Evolutionary conservation across 306 rosid species (phyloP).

Genomic region (Sphenostylis stenocarpa): DNA sequence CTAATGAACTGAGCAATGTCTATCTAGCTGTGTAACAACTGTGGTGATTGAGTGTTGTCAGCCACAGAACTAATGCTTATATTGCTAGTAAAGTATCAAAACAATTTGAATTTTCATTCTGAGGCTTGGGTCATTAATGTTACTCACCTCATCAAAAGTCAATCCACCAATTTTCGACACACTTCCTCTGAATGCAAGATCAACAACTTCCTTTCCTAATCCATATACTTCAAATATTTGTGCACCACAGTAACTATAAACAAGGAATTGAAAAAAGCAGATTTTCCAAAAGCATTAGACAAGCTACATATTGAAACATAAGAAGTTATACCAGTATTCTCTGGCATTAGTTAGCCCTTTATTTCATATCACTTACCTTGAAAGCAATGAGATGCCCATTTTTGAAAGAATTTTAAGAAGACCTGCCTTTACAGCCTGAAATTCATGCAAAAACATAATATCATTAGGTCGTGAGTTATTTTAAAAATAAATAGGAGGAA

Average conservation of each 20-base stretch:
- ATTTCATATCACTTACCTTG: slow-evolving; percentile 59
- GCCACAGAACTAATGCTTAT: slow-evolving; percentile 18
- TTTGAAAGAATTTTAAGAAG: slow-evolving; percentile 96
- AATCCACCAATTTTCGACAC: slow-evolving; percentile 90
- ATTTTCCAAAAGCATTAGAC: slow-evolving; percentile 21
- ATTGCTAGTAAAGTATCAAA: slow-evolving; percentile 1
- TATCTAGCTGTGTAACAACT: neutral
- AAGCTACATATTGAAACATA: neutral
- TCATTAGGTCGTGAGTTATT: neutral
- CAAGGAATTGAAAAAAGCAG: slow-evolving; percentile 38
- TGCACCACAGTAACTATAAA: slow-evolving; percentile 90
- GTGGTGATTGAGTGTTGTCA: neutral
- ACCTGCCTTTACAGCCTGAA: slow-evolving; percentile 89
- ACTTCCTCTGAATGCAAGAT: slow-evolving; percentile 88
- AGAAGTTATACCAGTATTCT: neutral
- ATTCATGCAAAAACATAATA: slow-evolving; percentile 32
- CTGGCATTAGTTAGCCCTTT: neutral
- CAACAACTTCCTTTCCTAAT: slow-evolving; percentile 85
- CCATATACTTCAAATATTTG: slow-evolving; percentile 98
- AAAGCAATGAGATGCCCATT: slow-evolving; percentile 95
- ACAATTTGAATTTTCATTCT: slow-evolving; percentile 17
- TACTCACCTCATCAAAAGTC: slow-evolving; percentile 95
- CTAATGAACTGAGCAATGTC: neutral
- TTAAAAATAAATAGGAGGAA: neutral
- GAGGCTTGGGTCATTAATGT: slow-evolving; percentile 23